Conservation (phyloP, 306 rosid genomes). For the Mucuna pruriens region DNA sequence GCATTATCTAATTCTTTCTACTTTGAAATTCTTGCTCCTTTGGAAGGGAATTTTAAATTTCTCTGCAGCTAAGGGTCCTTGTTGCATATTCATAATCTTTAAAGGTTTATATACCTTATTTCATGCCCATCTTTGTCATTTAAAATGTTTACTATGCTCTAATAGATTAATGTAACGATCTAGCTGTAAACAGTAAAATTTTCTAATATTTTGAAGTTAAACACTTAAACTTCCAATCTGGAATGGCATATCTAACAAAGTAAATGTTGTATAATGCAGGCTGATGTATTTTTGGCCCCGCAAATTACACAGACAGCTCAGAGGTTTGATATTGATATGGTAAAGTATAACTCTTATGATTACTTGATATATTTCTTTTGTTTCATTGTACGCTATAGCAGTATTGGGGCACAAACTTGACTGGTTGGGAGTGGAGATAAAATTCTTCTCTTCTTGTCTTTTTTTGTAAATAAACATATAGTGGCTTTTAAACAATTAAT, state of each 20-base stretch:
- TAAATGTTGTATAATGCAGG: constrained; percentile 7
- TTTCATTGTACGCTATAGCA: not conserved
- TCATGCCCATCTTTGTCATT: not conserved
- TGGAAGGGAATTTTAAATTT: not conserved
- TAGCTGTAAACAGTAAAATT: not conserved
- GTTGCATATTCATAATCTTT: not conserved
- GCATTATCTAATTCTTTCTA: not conserved
- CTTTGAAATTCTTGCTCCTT: not conserved
- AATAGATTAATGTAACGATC: not conserved
- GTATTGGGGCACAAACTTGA: not conserved
- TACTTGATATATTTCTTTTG: constrained; percentile 2
- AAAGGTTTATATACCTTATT: not conserved
- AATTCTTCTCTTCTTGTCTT: not conserved
- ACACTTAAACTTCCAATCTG: not conserved
- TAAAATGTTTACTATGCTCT: not conserved
- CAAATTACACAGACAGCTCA: constrained; percentile 35
- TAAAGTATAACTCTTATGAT: constrained; percentile 19
- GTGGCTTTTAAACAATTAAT: not conserved
- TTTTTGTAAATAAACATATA: not conserved
- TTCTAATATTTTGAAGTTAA: not conserved
- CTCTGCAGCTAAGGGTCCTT: not conserved
- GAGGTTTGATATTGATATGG: constrained; percentile 39
- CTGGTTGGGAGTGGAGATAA: not conserved
- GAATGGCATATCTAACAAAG: not conserved
- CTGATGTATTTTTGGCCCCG: constrained; percentile 56